Evolutionary conservation across 208 protist genomes (phyloP).

Genomic region (Strigomonas culicis): DNA sequence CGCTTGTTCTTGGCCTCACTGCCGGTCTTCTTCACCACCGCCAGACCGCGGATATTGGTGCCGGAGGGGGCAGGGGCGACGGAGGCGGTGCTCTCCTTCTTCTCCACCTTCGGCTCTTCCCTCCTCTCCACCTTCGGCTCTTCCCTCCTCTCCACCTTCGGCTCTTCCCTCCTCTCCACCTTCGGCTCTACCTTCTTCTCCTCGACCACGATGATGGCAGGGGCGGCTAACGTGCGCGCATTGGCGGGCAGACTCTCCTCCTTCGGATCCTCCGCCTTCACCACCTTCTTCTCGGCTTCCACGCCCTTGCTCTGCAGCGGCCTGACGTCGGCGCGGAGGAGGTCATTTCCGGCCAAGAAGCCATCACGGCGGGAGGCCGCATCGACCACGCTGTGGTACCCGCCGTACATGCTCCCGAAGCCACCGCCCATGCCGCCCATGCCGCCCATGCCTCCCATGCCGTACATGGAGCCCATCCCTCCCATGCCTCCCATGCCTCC

Average conservation of each 20-base stretch:
- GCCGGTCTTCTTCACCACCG: slow-evolving; percentile 24
- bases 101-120: slow-evolving; percentile 17
- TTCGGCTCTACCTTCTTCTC: slow-evolving; percentile 14
- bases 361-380: slow-evolving; percentile 51
- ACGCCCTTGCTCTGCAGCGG: slow-evolving; percentile 22
- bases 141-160: slow-evolving; percentile 12
- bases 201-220: background rate
- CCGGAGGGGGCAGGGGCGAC: slow-evolving; percentile 18
- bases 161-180: slow-evolving; percentile 14
- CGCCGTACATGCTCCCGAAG: slow-evolving; percentile 34
- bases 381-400: slow-evolving; percentile 57
- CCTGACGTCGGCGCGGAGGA: slow-evolving; percentile 57
- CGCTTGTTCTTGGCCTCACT: slow-evolving; percentile 34
- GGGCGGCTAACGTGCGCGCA: background rate
- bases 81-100: slow-evolving; percentile 10
- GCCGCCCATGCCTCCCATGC: slow-evolving; percentile 25
- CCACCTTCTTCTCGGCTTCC: slow-evolving; percentile 13
- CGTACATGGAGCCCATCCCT: slow-evolving; percentile 32
- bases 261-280: slow-evolving; percentile 9
- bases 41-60: slow-evolving; percentile 39
- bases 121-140: slow-evolving; percentile 10
- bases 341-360: slow-evolving; percentile 58
- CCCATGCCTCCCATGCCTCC: slow-evolving; percentile 24
- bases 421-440: slow-evolving; percentile 50
- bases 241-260: background rate